phyloP scores from a whole-genome alignment of 2,329 filamentous ascomycete genomes.

The Aspergillus neoniger region DNA sequence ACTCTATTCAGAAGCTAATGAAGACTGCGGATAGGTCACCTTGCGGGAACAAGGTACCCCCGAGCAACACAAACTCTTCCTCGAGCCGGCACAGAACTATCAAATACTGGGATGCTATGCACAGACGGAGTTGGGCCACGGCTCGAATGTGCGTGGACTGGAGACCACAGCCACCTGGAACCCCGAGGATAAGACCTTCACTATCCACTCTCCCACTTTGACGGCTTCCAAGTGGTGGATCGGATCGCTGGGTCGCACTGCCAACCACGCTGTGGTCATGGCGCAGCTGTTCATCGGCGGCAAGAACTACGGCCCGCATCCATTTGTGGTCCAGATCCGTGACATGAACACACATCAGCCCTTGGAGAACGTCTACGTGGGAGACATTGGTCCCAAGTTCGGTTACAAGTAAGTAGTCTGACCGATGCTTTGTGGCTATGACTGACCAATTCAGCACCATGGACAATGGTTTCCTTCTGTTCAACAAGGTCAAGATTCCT shows the following conservation, averaged over 20 bases:
- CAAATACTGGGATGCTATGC: constrained; percentile 77
- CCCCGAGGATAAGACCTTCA: constrained; percentile 71
- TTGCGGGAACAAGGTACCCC: constrained; percentile 70
- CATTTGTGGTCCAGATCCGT: constrained; percentile 74
- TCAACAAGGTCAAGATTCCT: constrained; percentile 75
- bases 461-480: constrained; percentile 78
- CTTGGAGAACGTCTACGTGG: constrained; percentile 69
- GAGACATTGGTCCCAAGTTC: constrained; percentile 79
- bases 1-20: constrained; percentile 14
- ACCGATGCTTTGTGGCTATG: too few relatives aligned
- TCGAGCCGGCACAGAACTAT: constrained; percentile 68
- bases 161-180: constrained; percentile 77
- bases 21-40: constrained; percentile 55
- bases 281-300: constrained; percentile 71
- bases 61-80: constrained; percentile 72
- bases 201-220: constrained; percentile 70
- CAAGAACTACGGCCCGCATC: constrained; percentile 71
- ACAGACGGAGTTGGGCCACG: constrained; percentile 78
- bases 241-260: constrained; percentile 72
- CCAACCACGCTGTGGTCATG: constrained; percentile 77
- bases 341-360: constrained; percentile 70
- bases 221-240: constrained; percentile 87
- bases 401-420: constrained; percentile 62
- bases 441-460: constrained; percentile 56
- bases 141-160: constrained; percentile 72